Evolutionary conservation across 2,329 filamentous ascomycete genomes (phyloP).

Genomic region (Aspergillus calidoustus): DNA sequence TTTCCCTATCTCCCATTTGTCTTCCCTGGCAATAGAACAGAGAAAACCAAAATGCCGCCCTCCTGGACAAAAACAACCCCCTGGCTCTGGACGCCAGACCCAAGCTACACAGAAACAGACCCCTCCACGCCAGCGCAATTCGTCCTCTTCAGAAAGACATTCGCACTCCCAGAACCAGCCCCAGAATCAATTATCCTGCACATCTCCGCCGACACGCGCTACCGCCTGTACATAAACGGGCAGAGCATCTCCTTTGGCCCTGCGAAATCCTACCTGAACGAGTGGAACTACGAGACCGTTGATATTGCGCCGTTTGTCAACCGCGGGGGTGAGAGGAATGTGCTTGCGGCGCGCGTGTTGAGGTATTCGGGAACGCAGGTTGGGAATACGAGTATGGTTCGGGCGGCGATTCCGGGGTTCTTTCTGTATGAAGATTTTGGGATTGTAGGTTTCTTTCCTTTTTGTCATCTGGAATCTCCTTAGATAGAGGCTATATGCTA

Average conservation of each 20-base stretch:
- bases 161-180: neutral
- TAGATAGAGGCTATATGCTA: no score
- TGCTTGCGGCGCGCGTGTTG: conserved; percentile 11
- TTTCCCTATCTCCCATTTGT: neutral
- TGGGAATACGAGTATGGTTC: conserved; percentile 9
- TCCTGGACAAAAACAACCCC: conserved; percentile 4
- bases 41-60: neutral
- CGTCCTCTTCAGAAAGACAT: conserved; percentile 15
- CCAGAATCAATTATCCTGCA: neutral
- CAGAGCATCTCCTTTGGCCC: conserved; percentile 10
- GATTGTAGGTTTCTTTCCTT: neutral
- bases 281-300: conserved; percentile 17
- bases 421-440: neutral
- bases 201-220: conserved; percentile 19
- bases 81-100: conserved; percentile 11
- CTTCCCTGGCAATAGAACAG: neutral
- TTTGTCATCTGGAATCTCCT: no score
- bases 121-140: neutral
- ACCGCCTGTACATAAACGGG: conserved; percentile 17
- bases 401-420: conserved; percentile 9
- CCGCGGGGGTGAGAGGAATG: neutral
- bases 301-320: conserved; percentile 8
- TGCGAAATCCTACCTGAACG: conserved; percentile 6
- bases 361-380: conserved; percentile 6
- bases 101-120: neutral